Evolutionary conservation across 169 alveolate species (phyloP), one percentile per base, ranked within the genome.

Genomic region (Hepatocystis sp.): DNA sequence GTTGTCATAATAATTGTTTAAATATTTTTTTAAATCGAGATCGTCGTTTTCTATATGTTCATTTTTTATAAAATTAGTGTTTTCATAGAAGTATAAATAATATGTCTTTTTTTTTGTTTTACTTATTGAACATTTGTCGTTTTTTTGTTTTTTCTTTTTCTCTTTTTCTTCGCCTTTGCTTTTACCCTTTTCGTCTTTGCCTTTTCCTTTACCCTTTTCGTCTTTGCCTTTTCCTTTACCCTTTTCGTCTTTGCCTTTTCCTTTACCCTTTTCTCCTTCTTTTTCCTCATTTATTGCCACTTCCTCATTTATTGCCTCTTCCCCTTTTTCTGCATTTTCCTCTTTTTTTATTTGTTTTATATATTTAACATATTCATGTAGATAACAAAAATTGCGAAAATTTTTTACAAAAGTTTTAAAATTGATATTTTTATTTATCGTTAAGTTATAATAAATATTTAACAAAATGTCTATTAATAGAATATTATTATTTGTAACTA

Each of bases 381-480:
- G 30, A 23, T 58, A 42, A 8, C n/a, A 10, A 42, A 76, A 76
- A 36, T 25, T 76, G 0, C n/a, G 58, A 44, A 76, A 76, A 52
- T 76, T 76, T 63, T 51, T 58, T 15, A 56, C 0, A 30, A 19
- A 15, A 0, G 23, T 28, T 49, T 56, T 76, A 13, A 60, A 46
- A 44, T 76, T 27, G 11, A 23, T 39, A 8, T 52, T 28, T 58
- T 36, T 1, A 8, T 49, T 51, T 10, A 19, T 49, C 2, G 25
- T 19, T 32, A 64, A 32, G 55, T 42, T 30, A 42, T 58, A 5
- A 47, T 56, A 76, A 13, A 60, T 44, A 4, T 25, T 36, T 23
- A 76, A 76, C 3, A 76, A 49, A 2, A 76, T 58, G 46, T 76
- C 88, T 49, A 76, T 11, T 39, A 76, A 42, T 25, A 76, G 36